Base-by-base conservation (phyloP, 371 early-diverging fungal genomes). In the Zychaea mexicana region DNA sequence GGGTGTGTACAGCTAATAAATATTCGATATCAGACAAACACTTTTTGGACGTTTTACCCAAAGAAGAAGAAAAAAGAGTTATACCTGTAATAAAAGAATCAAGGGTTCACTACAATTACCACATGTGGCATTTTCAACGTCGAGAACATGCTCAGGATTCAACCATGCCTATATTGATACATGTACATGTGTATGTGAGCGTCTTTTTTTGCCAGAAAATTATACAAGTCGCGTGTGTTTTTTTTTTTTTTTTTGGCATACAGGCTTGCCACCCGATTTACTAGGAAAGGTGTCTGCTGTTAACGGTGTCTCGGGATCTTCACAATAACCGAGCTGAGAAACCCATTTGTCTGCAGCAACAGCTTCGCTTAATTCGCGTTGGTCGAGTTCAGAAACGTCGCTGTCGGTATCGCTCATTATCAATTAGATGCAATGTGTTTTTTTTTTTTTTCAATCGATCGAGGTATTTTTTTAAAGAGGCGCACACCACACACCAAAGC, bases 211-310 rank as follows among this genome's bases (percentile, higher is more conserved):
- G n/a, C n/a, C n/a, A n/a, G n/a, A n/a, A n/a, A n/a, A n/a, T n/a
- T n/a, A n/a, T n/a, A n/a, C n/a, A n/a, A n/a, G n/a, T 24, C 1
- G 36, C n/a, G 32, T 38, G 19, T 15, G 19, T 28, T 7, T 27
- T 24, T 8, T 27, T 24, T 1, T 19, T 21, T 84, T 62, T n/a
- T n/a, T n/a, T n/a, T n/a, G n/a, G n/a, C n/a, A n/a, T 90, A 92
- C 92, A 22, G 97, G 96, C 49, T 80, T 75, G 38, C 97, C 96
- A 60, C 97, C 97, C 63, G 94, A 84, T 76, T 96, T 95, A 78
- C 89, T 92, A 13, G 93, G 92, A 72, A 95, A 93, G 19, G 68
- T 68, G 24, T 89, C 87, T 17, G 81, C 78, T n/a, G 76, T 78
- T 58, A 90, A 79, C 32, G 85, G 89, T 33, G 68, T 69, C 47